Evolutionary conservation across 306 rosid genomes (phyloP).

Genomic region (Macrotyloma uniflorum): DNA sequence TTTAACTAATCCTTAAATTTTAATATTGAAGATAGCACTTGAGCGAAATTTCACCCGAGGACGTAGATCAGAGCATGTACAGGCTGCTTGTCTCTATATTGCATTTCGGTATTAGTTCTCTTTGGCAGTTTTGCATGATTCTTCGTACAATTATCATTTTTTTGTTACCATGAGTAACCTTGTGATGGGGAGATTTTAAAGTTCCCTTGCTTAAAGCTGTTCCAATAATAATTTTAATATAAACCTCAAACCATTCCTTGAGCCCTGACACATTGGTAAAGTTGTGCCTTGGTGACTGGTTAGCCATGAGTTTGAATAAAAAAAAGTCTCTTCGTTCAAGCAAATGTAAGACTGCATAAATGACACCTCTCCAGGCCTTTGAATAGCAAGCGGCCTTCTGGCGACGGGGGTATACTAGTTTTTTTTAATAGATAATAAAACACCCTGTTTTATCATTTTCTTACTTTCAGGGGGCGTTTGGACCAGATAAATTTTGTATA

Average conservation of each 20-base stretch:
- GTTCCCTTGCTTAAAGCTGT: slow-evolving; percentile 12
- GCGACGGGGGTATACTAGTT: too few species aligned
- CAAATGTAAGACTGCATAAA: too few species aligned
- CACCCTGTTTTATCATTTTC: neutral
- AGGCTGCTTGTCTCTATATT: slow-evolving; percentile 83
- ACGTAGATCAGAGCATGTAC: slow-evolving; percentile 70
- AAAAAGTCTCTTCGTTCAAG: too few species aligned
- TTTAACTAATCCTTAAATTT: slow-evolving; percentile 32
- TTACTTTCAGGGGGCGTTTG: neutral
- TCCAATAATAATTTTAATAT: slow-evolving; percentile 9
- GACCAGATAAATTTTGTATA: too few species aligned
- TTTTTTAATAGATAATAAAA: neutral
- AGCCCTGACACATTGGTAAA: too few species aligned
- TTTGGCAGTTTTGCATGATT: neutral
- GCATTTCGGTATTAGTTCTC: slow-evolving; percentile 68
- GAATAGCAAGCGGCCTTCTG: too few species aligned
- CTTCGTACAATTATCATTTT: slow-evolving; percentile 16
- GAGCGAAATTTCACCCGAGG: slow-evolving; percentile 79
- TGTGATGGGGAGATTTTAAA: slow-evolving; percentile 17
- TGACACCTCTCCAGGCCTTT: too few species aligned
- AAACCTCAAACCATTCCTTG: slow-evolving; percentile 14
- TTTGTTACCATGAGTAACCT: slow-evolving; percentile 9
- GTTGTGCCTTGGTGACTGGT: too few species aligned
- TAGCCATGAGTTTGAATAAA: too few species aligned
- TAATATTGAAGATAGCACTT: slow-evolving; percentile 63